Conservation (phyloP, 2,329 filamentous ascomycete species). For the Geoglossum cookeanum region DNA sequence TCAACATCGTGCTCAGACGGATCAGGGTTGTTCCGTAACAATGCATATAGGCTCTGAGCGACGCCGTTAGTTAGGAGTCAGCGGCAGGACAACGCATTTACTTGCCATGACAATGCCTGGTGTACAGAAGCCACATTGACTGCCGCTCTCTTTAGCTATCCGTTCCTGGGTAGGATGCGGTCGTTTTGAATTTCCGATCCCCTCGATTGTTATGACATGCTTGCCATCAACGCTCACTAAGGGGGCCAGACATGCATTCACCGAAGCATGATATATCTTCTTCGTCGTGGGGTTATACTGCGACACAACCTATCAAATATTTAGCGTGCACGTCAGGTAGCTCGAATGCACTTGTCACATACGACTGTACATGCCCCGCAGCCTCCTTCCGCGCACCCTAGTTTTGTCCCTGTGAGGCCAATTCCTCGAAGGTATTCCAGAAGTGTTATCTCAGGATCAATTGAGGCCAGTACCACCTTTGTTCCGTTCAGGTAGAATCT, state of each 20-base stretch:
- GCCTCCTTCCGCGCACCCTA: constrained; percentile 90
- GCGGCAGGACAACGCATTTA: background rate
- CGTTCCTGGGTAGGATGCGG: constrained; percentile 85
- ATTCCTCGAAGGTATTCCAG: constrained; percentile 86
- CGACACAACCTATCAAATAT: constrained; percentile 45
- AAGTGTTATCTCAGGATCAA: constrained; percentile 81
- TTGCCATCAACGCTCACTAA: constrained; percentile 89
- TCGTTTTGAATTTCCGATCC: constrained; percentile 70
- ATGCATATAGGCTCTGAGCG: constrained; percentile 63
- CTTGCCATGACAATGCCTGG: constrained; percentile 81
- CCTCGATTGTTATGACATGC: constrained; percentile 94
- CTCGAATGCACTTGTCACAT: constrained; percentile 14
- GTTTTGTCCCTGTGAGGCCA: constrained; percentile 84
- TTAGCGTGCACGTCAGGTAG: constrained; percentile 11
- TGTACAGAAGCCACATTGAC: constrained; percentile 90
- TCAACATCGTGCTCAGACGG: constrained; percentile 73
- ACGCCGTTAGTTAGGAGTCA: constrained; percentile 1
- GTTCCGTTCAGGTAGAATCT: constrained; percentile 93
- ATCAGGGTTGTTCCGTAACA: constrained; percentile 64
- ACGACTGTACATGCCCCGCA: constrained; percentile 91
- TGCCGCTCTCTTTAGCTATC: constrained; percentile 78
- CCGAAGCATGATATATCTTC: constrained; percentile 84
- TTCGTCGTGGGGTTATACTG: constrained; percentile 87
- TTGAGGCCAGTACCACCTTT: constrained; percentile 62
- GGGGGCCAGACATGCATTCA: constrained; percentile 89